phyloP scores from a whole-genome alignment of 371 early-diverging fungal species.

The Mucor irregularis region DNA sequence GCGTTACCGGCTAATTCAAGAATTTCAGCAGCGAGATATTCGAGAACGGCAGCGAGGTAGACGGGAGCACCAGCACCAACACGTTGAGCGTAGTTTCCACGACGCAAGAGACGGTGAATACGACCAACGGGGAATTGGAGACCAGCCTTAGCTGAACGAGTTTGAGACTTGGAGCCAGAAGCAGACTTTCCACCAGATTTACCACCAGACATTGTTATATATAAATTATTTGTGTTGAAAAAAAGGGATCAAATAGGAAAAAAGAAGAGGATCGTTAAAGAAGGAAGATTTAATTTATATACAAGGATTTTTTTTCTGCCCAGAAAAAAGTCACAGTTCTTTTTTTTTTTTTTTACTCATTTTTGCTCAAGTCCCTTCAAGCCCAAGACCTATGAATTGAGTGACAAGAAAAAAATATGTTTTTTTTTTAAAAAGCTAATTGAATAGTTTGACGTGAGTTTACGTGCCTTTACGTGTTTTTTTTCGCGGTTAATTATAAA shows the following conservation, averaged over 20 bases:
- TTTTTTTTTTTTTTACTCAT: not conserved
- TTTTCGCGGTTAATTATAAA: not conserved
- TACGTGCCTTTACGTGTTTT: constrained; percentile 13
- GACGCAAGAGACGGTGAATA: constrained; percentile 93
- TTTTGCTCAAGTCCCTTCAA: not conserved
- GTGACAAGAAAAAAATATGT: not conserved
- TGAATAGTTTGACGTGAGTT: not conserved
- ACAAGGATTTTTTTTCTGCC: not conserved
- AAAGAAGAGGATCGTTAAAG: constrained; percentile 27
- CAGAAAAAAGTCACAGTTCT: not conserved
- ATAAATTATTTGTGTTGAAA: not conserved
- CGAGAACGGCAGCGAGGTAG: constrained; percentile 91
- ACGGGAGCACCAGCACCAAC: constrained; percentile 92
- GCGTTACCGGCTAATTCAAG: constrained; percentile 94
- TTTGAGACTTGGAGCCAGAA: constrained; percentile 60
- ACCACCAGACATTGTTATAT: constrained; percentile 43
- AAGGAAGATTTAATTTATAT: constrained; percentile 1
- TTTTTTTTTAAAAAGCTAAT: not conserved
- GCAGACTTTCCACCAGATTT: constrained; percentile 54
- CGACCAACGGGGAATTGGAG: constrained; percentile 97
- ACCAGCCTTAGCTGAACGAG: constrained; percentile 83
- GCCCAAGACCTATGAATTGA: not conserved
- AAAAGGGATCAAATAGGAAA: constrained; percentile 13
- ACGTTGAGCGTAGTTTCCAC: constrained; percentile 93
- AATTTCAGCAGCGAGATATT: constrained; percentile 94